These are phyloP conservation scores for Penicillium sp. DNA, from an alignment of 2,329 filamentous ascomycete species.

Conservation along the genomic window DNA sequence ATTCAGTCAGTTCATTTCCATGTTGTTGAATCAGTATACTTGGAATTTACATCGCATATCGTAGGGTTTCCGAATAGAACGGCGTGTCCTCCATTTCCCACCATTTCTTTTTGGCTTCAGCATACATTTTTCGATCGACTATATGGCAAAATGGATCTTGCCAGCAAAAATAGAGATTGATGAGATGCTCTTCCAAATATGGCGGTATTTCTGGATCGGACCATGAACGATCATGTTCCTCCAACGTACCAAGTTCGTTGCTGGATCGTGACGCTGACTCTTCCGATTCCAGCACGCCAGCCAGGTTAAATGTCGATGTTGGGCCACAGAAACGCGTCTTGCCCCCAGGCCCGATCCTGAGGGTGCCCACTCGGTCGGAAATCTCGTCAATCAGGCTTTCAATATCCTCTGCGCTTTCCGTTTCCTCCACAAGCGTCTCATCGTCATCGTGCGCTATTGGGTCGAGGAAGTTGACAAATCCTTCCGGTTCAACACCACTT, in stretches of 20 bases:
- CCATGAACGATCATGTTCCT: constrained; percentile 13
- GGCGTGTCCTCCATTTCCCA: constrained; percentile 16
- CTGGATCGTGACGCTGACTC: background rate
- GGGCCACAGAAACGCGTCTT: constrained; percentile 37
- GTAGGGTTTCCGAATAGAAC: constrained; percentile 27
- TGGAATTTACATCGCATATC: constrained; percentile 26
- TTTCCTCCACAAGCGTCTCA: background rate
- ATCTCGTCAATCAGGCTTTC: constrained; percentile 33
- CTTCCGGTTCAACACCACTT: too few species aligned
- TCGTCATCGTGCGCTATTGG: too few species aligned
- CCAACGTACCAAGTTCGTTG: too few species aligned
- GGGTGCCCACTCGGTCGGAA: constrained; percentile 33
- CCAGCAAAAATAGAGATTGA: constrained; percentile 43
- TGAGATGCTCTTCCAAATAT: constrained; percentile 36
- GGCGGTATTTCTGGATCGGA: constrained; percentile 27
- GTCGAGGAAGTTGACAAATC: too few species aligned
- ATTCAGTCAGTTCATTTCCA: background rate
- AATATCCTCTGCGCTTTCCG: constrained; percentile 1
- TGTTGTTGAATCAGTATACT: background rate
- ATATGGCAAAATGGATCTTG: constrained; percentile 40
- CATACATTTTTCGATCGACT: constrained; percentile 33
- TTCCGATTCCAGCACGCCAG: constrained; percentile 14
- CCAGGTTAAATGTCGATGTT: constrained; percentile 33
- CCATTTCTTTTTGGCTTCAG: constrained; percentile 17
- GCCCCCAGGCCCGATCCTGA: constrained; percentile 33